These are phyloP conservation scores for Hordeum vulgare DNA, from an alignment of 176 grass and related monocot species.

Conservation along the genomic window MorexV3_pseudomolecules_assembly NC_058521.1:45988864-45989363, in stretches of 20 bases:
- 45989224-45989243: not conserved
- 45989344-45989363: conserved; percentile 5
- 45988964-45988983: no score
- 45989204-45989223: not conserved
- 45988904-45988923: no score
- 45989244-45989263: not conserved
- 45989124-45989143: not conserved
- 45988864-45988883: no score
- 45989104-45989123: not conserved
- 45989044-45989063: no score
- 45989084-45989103: not conserved
- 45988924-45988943: no score
- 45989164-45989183: no score
- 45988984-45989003: no score
- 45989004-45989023: no score
- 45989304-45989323: conserved; percentile 5
- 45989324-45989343: conserved; percentile 7
- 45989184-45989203: not conserved
- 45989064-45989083: no score
- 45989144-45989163: not conserved
- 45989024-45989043: no score
- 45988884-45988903: no score
- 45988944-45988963: no score
- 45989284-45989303: conserved; percentile 13
- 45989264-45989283: conserved; percentile 16